These are phyloP conservation scores for Sporothrix phasma DNA, from an alignment of 2,329 filamentous ascomycete genomes.

Conservation along the genomic window DNA sequence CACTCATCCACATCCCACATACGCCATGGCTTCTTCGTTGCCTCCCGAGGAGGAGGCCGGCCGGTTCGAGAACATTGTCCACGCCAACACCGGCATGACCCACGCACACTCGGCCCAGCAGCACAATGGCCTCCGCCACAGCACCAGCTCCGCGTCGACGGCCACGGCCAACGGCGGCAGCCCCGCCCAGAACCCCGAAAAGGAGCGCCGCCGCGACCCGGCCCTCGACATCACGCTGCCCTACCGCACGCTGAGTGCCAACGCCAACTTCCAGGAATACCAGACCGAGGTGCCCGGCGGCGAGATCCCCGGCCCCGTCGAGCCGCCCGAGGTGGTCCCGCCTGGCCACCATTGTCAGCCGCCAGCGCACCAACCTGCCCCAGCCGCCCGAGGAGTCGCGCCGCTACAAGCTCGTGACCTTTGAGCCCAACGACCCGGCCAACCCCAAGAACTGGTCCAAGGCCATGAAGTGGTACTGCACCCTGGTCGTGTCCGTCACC, in stretches of 20 bases:
- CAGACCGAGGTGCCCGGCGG: constrained; percentile 45
- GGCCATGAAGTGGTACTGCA: constrained; percentile 69
- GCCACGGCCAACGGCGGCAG: constrained; percentile 6
- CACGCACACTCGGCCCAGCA: background rate
- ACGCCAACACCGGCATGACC: constrained; percentile 11
- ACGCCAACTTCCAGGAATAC: constrained; percentile 48
- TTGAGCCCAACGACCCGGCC: constrained; percentile 58
- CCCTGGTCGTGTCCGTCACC: constrained; percentile 70
- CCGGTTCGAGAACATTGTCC: constrained; percentile 1
- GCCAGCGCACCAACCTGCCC: constrained; percentile 12
- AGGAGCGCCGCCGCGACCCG: constrained; percentile 23
- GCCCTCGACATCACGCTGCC: constrained; percentile 39
- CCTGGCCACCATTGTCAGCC: constrained; percentile 21
- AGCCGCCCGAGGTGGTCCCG: constrained; percentile 38
- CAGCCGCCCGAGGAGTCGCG: constrained; percentile 15
- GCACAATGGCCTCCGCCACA: background rate
- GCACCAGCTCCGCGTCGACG: background rate
- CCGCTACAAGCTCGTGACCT: constrained; percentile 48
- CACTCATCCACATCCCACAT: background rate
- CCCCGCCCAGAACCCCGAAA: background rate
- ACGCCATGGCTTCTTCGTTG: background rate
- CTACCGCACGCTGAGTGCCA: constrained; percentile 42
- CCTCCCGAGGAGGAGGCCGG: constrained; percentile 6
- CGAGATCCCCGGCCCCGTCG: constrained; percentile 35
- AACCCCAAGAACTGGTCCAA: constrained; percentile 85